Conservation (phyloP, 495 filamentous ascomycete species). For the Penicillium angulare region DNA sequence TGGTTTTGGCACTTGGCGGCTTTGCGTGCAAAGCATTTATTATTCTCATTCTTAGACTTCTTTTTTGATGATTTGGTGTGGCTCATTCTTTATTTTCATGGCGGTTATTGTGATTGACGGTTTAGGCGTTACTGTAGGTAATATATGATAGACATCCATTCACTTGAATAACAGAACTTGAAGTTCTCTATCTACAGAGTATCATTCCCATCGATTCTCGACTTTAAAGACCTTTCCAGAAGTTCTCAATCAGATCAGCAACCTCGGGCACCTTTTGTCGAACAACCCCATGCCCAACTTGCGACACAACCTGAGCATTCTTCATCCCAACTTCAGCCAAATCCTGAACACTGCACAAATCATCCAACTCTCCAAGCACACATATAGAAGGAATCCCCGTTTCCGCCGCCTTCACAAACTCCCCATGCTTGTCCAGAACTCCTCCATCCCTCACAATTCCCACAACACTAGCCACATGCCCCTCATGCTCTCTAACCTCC, state of each 20-base stretch:
- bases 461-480: constrained; percentile 42
- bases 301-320: constrained; percentile 33
- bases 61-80: neutral
- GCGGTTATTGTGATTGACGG: neutral
- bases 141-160: neutral
- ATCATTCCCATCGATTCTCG: neutral
- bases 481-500: constrained; percentile 41
- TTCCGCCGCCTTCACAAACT: constrained; percentile 31
- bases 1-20: neutral
- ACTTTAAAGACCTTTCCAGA: constrained; percentile 24
- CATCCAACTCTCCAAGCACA: constrained; percentile 44
- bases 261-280: constrained; percentile 34
- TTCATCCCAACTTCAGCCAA: constrained; percentile 32
- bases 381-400: constrained; percentile 23
- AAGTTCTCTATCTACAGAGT: neutral
- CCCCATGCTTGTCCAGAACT: constrained; percentile 35
- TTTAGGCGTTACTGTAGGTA: neutral
- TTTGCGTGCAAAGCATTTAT: neutral
- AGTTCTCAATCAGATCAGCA: constrained; percentile 25
- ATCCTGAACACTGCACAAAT: constrained; percentile 31
- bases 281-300: constrained; percentile 39
- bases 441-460: constrained; percentile 43
- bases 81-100: neutral
- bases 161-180: neutral
- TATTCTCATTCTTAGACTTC: neutral